These are phyloP conservation scores for Corylus heterophylla DNA, from an alignment of 306 rosid species.

Conservation along the genomic window DNA sequence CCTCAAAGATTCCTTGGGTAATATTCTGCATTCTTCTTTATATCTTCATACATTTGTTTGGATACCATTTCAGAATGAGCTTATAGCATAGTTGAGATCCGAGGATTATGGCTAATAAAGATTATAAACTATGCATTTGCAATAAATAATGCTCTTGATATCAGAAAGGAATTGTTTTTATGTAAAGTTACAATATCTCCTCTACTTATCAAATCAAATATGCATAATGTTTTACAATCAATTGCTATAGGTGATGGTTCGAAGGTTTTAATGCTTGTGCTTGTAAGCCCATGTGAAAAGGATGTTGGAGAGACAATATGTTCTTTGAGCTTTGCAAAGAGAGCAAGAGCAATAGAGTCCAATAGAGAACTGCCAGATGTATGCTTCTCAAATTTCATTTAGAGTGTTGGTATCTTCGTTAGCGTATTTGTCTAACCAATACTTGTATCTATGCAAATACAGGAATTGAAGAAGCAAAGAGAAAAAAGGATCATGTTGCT, in stretches of 20 bases:
- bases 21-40: slow-evolving; percentile 24
- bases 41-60: slow-evolving; percentile 1
- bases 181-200: not conserved
- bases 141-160: not conserved
- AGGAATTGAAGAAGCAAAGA: slow-evolving; percentile 79
- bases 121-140: slow-evolving; percentile 22
- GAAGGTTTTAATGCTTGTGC: slow-evolving; percentile 92
- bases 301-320: slow-evolving; percentile 85
- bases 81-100: slow-evolving; percentile 1
- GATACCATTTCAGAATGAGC: not conserved
- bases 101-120: slow-evolving; percentile 6
- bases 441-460: slow-evolving; percentile 20
- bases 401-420: slow-evolving; percentile 5
- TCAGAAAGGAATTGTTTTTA: not conserved
- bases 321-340: slow-evolving; percentile 83
- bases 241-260: slow-evolving; percentile 71
- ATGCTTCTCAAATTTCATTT: slow-evolving; percentile 29
- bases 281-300: slow-evolving; percentile 78
- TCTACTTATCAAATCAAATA: not conserved
- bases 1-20: slow-evolving; percentile 92
- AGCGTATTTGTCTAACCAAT: slow-evolving; percentile 20
- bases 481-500: slow-evolving; percentile 64
- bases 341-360: slow-evolving; percentile 76
- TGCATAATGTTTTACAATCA: slow-evolving; percentile 24
- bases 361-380: slow-evolving; percentile 67